Evolutionary conservation across 805 yeast species (phyloP), one percentile per base, ranked within the genome.

Genomic region (Lachancea thermotolerans): DNA sequence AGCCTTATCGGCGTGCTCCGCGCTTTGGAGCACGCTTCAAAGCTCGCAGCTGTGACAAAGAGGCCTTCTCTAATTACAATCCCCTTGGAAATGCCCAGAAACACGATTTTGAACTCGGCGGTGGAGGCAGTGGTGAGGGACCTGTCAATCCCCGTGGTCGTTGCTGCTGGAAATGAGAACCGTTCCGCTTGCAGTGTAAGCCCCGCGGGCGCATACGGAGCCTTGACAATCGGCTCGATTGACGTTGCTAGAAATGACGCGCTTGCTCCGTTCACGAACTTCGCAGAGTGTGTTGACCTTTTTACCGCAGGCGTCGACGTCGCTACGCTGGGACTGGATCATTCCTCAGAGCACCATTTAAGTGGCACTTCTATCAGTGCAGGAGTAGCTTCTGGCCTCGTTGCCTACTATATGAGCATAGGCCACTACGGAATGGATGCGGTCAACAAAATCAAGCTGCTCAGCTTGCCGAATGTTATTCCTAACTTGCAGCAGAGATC

Each of bases 251-350:
- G 73, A 17, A 72, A 71, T 6, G 95, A 87, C 54, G 53, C 70
- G 2, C 69, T 87, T 29, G 93, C 97, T 0, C 59, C 74, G 9
- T 90, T 91, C 56, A 77, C 93, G 12, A 90, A 91, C 59, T 86
- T 89, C 88, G 97, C 97, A 0, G 69, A 71, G 14, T 91, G 97
- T 62, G 93, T 90, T 9, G 88, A 87, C 57, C 71, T 86, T 1
- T 83, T 85, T 65, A 88, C 96, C 0, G 78, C 91, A 40, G 98
- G 98, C 0, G 81, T 81, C 0, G 66, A 69, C 12, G 82, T 88
- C 4, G 14, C 39, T 10, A 35, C 38, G 15, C 12, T 40, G 16
- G 37, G 37, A 21, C 48, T 15, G 65, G 66, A 17, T 74, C 71
- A 25, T 15, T 36, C 15, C 11, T 31, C 32, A 5, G 36, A 42